Base-by-base conservation (phyloP, 129 eudicot species). In the Pittosporum tobira region DNA sequence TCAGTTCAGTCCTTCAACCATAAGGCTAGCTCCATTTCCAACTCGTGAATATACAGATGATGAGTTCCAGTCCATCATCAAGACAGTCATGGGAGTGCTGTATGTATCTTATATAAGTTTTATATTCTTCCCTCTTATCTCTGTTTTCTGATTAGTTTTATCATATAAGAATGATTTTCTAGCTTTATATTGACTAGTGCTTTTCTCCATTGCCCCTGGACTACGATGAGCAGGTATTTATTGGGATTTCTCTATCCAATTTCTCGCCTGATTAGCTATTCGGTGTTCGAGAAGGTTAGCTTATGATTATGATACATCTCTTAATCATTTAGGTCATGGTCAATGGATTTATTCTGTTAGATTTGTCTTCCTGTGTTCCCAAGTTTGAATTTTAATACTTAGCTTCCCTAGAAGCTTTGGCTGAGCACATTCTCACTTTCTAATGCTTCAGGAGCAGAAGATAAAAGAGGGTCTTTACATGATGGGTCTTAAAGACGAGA, bases 31-130 rank as follows among this genome's bases (percentile, higher is more conserved):
- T 70, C 99, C 99, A 21, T 93, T 93, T 77, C 99, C 99, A 68
- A 93, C 99, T 79, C 91, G 90, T 74, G 96, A 84, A 72, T 93
- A 93, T 82, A 93, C 96, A 12, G 99, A 93, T 79, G 99, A 93
- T 48, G 99, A 93, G 78, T 93, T 93, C 73, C 99, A 93, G 75
- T 84, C 94, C 42, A 93, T 93, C 43, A 65, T 93, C 72, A 93
- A 93, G 77, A 87, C 66, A 61, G 99, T 93, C 67, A 93, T 93
- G 99, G 99, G 99, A 59, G 88, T 93, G 43, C 68, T 93, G 96
- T 93, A 87, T 60, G 98, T 81, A 68, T 64, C 73, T 66, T 11
- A 12, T 11, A 12, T 36, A 50, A 51, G 5, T 54, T 62, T 20
- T 34, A 19, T 40, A 13, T 51, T 59, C 30, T 31, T 59, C 36